Base-by-base conservation (phyloP, 2,329 filamentous ascomycete genomes). In the Fusarium sp. region DNA sequence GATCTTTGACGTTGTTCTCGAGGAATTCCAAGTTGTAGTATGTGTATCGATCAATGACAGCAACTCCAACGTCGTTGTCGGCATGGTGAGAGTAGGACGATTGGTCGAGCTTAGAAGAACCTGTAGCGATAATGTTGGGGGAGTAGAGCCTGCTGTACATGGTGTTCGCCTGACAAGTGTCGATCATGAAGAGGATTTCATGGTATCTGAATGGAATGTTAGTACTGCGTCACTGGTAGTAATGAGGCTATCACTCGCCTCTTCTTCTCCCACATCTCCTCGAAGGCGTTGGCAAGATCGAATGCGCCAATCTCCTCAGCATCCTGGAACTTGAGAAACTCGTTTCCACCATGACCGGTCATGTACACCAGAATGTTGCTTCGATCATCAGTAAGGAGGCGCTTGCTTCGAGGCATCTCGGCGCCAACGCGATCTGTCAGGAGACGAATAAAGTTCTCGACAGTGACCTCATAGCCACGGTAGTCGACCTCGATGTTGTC, bases 241-340 rank as follows among this genome's bases (percentile, higher is more conserved):
- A 80, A 29, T 43, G 24, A n/a, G 20, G 30, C 34, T 22, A 16
- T 16, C 22, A 47, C 71, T 15, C n/a, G 91, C 85, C 96, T 91
- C 84, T 97, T 97, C 89, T 99, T 99, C 86, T 99, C 96, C 93
- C 94, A 98, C 96, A 99, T 99, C 84, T 99, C 95, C 81, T 97
- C 94, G 79, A 99, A 98, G 0, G 96, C 96, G 80, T 99, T 94
- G 8, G 97, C 96, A 61, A 99, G 84, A 82, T 99, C 96, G 79
- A 97, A 98, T 0, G 94, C 94, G 59, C 94, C 94, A 72, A 99
- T 98, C 82, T 99, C 96, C 80, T 99, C 96, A 9, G 94, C 93
- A 75, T 99, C 96, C 80, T 99, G 96, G 77, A 99, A 99, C 80
- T 99, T 99, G 63, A 99, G 83, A 75, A 99, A 99, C 82, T 98